A percentile compares a stretch with the other conserved stretches of the same genome.
Conservation (phyloP, 306 rosid genomes). For the Vachellia collinsii region DNA sequence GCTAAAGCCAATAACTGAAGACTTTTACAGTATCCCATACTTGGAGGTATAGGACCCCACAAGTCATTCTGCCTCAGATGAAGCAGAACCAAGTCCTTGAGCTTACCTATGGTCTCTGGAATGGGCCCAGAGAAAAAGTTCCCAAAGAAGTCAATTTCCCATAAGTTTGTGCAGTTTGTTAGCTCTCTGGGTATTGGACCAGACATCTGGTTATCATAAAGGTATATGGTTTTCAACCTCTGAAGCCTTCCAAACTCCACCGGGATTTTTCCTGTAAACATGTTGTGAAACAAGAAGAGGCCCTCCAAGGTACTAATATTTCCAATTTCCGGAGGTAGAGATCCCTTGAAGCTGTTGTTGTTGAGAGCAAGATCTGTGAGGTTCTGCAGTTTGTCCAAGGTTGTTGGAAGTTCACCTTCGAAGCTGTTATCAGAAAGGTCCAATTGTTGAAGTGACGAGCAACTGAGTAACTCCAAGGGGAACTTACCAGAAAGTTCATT, state of each 20-base stretch:
- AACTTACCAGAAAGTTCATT: slow-evolving; percentile 73
- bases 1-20: slow-evolving; percentile 87
- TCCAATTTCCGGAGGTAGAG: slow-evolving; percentile 76
- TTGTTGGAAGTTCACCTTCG: slow-evolving; percentile 72
- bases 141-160: slow-evolving; percentile 82
- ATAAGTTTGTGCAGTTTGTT: slow-evolving; percentile 78
- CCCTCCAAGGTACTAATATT: slow-evolving; percentile 65
- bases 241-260: slow-evolving; percentile 77
- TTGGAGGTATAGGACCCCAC: slow-evolving; percentile 86
- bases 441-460: slow-evolving; percentile 76
- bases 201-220: slow-evolving; percentile 88
- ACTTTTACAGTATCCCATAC: slow-evolving; percentile 83
- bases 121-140: slow-evolving; percentile 80
- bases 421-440: slow-evolving; percentile 83
- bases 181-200: slow-evolving; percentile 80
- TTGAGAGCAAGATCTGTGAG: slow-evolving; percentile 83
- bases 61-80: slow-evolving; percentile 91
- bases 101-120: slow-evolving; percentile 82
- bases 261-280: slow-evolving; percentile 70
- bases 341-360: slow-evolving; percentile 81
- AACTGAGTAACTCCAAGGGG: slow-evolving; percentile 69
- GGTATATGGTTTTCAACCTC: slow-evolving; percentile 61
- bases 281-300: slow-evolving; percentile 73
- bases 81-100: slow-evolving; percentile 72
- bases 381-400: slow-evolving; percentile 55